These are phyloP conservation scores for Cladosporium halotolerans DNA, from an alignment of 2,329 filamentous ascomycete species.

Conservation along the genomic window DNA sequence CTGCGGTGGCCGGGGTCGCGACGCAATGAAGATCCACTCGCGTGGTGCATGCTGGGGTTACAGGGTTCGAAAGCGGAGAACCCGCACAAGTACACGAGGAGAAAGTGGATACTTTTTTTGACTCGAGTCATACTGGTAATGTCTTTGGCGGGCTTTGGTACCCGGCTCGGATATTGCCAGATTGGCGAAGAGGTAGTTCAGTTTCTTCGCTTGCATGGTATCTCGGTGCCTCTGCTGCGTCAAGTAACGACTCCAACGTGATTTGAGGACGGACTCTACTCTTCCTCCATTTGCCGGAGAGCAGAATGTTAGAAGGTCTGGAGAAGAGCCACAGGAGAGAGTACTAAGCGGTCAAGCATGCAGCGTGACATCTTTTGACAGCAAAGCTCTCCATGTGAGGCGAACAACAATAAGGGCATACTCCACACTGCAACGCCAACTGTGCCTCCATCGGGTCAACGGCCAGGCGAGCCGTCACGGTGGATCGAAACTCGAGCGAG, in stretches of 20 bases:
- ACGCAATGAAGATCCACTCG: constrained; percentile 1
- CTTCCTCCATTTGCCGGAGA: too few relatives aligned
- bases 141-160: not conserved
- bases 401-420: too few relatives aligned
- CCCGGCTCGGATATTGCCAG: not conserved
- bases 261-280: too few relatives aligned
- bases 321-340: not conserved
- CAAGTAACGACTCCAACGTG: too few relatives aligned
- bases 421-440: not conserved
- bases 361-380: not conserved
- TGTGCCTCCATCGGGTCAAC: not conserved
- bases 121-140: not conserved
- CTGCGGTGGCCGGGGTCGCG: not conserved
- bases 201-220: not conserved
- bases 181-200: not conserved
- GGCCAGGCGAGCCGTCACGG: not conserved
- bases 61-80: not conserved
- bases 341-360: not conserved
- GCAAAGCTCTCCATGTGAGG: not conserved
- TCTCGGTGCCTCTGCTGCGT: not conserved
- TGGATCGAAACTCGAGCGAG: not conserved
- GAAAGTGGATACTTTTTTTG: constrained; percentile 2
- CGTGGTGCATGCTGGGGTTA: constrained; percentile 5
- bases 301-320: too few relatives aligned
- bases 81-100: not conserved